A percentile compares a stretch with the other conserved stretches of the same genome.
Evolutionary conservation across 371 early-diverging fungal species (phyloP).

Genomic region (Choanephora cucurbitarum): DNA sequence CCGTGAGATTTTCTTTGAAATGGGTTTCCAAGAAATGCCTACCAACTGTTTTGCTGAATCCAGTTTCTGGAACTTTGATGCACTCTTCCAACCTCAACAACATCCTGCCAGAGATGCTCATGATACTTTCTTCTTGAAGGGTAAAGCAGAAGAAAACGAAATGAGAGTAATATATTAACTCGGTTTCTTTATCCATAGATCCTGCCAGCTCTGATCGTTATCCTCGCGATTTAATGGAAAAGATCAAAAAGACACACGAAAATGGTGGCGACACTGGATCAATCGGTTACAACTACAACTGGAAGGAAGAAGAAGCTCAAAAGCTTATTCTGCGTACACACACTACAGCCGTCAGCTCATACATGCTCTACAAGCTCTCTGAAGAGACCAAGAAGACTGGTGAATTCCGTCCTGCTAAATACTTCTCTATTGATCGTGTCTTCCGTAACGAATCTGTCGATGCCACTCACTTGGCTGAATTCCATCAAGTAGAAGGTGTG

Average conservation of each 20-base stretch:
- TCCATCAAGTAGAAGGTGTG: slow-evolving; percentile 99
- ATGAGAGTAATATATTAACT: too few species aligned
- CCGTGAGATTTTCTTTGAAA: slow-evolving; percentile 98
- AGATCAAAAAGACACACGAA: slow-evolving; percentile 92
- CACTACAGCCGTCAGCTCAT: slow-evolving; percentile 96
- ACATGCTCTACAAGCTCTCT: slow-evolving; percentile 94
- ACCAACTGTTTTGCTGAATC: slow-evolving; percentile 98
- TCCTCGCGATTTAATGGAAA: slow-evolving; percentile 88
- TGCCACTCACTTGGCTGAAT: slow-evolving; percentile 99
- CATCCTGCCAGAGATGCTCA: slow-evolving; percentile 99
- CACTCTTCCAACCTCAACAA: slow-evolving; percentile 99
- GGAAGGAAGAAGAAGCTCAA: slow-evolving; percentile 95
- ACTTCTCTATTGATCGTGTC: slow-evolving; percentile 99
- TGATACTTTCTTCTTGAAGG: slow-evolving; percentile 98
- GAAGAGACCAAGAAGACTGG: slow-evolving; percentile 68
- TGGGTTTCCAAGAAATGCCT: slow-evolving; percentile 99
- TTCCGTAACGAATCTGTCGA: slow-evolving; percentile 99
- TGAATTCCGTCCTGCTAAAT: slow-evolving; percentile 92
- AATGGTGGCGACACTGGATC: slow-evolving; percentile 96
- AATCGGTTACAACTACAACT: slow-evolving; percentile 93
- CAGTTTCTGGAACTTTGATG: slow-evolving; percentile 99
- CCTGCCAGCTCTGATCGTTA: slow-evolving; percentile 81
- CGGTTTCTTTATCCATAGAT: slow-evolving; percentile 42
- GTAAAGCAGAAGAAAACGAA: slow-evolving; percentile 22
- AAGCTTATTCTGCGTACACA: slow-evolving; percentile 98